phyloP scores from a whole-genome alignment of 352 stramenopile genomes.

The Pythium graminicola region DNA sequence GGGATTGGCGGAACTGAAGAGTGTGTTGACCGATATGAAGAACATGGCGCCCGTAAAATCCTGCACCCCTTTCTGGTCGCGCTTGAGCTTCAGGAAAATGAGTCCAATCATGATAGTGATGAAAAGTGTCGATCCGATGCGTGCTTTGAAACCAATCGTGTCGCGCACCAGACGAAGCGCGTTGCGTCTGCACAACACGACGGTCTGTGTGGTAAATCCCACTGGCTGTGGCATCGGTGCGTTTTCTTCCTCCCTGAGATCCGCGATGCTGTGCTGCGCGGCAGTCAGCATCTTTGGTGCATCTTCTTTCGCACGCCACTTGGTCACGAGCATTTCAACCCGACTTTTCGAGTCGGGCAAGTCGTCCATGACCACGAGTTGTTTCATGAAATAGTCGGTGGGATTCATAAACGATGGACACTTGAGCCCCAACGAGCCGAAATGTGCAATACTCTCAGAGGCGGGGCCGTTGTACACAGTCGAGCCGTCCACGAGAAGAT shows the following conservation, averaged over 20 bases:
- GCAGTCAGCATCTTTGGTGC: no score
- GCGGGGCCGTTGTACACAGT: conserved; percentile 53
- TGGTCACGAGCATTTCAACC: conserved; percentile 7
- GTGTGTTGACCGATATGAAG: conserved; percentile 45
- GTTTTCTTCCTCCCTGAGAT: no score
- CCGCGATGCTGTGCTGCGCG: no score
- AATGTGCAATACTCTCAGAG: conserved; percentile 47
- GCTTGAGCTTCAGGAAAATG: conserved; percentile 22
- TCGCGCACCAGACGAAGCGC: conserved; percentile 23
- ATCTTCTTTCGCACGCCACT: no score
- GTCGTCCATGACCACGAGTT: conserved; percentile 37
- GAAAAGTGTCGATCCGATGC: conserved; percentile 25
- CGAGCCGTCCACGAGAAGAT: conserved; percentile 29
- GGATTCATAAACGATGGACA: conserved; percentile 58
- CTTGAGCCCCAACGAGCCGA: conserved; percentile 38
- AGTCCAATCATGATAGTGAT: conserved; percentile 29
- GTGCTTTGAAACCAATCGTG: conserved; percentile 28
- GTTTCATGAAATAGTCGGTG: conserved; percentile 58
- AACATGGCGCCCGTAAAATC: conserved; percentile 39
- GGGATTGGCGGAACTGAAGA: conserved; percentile 33
- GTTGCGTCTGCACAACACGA: conserved; percentile 16
- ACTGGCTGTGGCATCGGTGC: no score
- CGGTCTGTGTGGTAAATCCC: no score
- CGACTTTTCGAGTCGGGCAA: not conserved
- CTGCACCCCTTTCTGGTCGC: conserved; percentile 26